These are phyloP conservation scores for Galerina sulciceps DNA, from an alignment of 768 basidiomycete genomes.

Conservation along the genomic window DNA sequence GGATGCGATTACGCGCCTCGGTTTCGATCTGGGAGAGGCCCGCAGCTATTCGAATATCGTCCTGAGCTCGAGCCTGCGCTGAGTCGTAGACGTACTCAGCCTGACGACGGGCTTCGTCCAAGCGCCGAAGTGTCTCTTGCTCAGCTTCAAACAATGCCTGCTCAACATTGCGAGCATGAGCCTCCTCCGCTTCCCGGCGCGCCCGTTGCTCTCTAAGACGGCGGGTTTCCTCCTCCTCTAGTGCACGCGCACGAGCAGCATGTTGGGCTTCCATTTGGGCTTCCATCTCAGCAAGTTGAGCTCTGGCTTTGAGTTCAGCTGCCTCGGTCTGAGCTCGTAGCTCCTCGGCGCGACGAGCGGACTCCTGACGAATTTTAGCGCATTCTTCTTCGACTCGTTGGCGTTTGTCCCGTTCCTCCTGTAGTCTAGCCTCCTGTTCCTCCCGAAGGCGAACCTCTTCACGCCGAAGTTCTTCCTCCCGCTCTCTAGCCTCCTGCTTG, in stretches of 20 bases:
- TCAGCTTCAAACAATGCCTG: neutral
- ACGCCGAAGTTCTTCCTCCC: neutral
- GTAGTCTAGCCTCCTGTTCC: neutral
- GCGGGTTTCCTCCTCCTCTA: neutral
- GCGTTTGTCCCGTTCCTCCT: neutral
- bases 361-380: no score
- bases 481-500: neutral
- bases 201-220: neutral
- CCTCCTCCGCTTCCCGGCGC: neutral
- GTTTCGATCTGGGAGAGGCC: neutral
- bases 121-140: neutral
- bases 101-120: neutral
- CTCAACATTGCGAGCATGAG: neutral
- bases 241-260: neutral
- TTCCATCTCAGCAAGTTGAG: neutral
- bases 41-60: no score
- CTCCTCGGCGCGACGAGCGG: no score
- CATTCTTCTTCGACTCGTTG: neutral
- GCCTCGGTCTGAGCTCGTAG: no score
- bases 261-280: conserved; percentile 1
- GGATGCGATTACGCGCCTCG: neutral
- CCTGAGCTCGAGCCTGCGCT: neutral
- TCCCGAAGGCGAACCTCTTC: neutral
- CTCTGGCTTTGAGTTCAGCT: neutral
- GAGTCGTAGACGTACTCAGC: neutral